Evolutionary conservation across 805 yeast species (phyloP), one percentile per base, ranked within the genome.

Genomic region (Saitoella complicata): DNA sequence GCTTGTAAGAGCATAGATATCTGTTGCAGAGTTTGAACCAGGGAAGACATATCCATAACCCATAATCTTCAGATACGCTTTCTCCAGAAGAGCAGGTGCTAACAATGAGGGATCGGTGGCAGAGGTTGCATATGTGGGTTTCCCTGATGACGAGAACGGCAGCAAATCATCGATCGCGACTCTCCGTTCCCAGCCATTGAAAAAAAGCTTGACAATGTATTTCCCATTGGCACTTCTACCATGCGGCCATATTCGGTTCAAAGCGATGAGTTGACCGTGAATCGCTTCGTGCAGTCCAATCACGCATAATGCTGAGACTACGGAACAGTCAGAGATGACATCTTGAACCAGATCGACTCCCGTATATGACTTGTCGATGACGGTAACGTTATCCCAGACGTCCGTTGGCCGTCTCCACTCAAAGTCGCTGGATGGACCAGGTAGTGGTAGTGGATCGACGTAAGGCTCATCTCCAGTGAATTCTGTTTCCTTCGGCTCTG

Each of bases 1-100:
- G 1, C 87, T 85, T 1, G 76, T 66, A 2, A 86, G 51, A 38
- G 75, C 59, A 52, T 63, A 82, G 0, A 81, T 70, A 54, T 82
- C 95, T 9, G 69, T 63, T 2, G 80, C 80, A 54, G 82, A 73
- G 56, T 85, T 83, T 0, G 94, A 83, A 0, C 95, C 95, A 1
- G 57, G 54, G 40, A 76, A 72, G n/a, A 64, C 64, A 52, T 79
- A 79, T 3, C 84, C 80, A 21, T 21, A 4, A 1, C 75, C 73
- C 60, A 68, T 59, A 0, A 79, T 57, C 52, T 73, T 73, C 47
- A 85, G 62, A 54, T 74, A 80, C 0, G 93, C 91, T 53, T 80
- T 77, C 58, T 86, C 95, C 1, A 82, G 50, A n/a, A 83, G 51
- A 0, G 83, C 80, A 0, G 87, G 87, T 81, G 85, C 44, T 5